These are phyloP conservation scores for Saturnispora silvae DNA, from an alignment of 805 yeast species.

Conservation along the genomic window DNA sequence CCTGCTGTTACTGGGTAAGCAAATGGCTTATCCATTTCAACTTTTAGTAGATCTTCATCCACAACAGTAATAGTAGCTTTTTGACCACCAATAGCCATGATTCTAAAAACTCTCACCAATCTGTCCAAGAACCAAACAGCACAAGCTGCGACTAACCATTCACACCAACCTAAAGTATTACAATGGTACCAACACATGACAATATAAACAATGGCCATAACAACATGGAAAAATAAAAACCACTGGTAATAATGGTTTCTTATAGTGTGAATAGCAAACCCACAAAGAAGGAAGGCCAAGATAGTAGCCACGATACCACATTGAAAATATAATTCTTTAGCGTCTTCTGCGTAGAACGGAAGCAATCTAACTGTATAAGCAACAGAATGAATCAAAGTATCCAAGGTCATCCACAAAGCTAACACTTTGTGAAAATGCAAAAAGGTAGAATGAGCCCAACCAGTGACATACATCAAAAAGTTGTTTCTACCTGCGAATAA, in stretches of 20 bases:
- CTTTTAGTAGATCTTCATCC: conserved; percentile 29
- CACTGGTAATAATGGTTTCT: conserved; percentile 48
- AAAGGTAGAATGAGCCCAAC: conserved; percentile 33
- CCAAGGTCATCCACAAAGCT: conserved; percentile 37
- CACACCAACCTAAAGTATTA: conserved; percentile 24
- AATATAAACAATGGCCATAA: conserved; percentile 42
- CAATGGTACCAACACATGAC: conserved; percentile 51
- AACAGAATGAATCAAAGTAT: conserved; percentile 30
- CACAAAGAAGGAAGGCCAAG: conserved; percentile 31
- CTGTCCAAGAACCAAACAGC: conserved; percentile 47
- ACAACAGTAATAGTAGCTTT: conserved; percentile 10
- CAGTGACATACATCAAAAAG: conserved; percentile 31
- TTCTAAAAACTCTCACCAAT: conserved; percentile 30
- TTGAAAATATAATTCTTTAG: conserved; percentile 12
- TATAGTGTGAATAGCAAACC: conserved; percentile 41
- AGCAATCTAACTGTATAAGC: conserved; percentile 20
- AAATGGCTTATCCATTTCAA: conserved; percentile 39
- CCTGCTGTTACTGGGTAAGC: conserved; percentile 45
- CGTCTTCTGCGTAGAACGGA: conserved; percentile 8
- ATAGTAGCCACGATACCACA: conserved; percentile 33
- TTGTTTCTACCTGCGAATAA: conserved; percentile 40
- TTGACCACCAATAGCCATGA: conserved; percentile 16
- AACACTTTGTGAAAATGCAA: conserved; percentile 56
- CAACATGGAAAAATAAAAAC: conserved; percentile 46
- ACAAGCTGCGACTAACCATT: conserved; percentile 27